Conservation (phyloP, 306 rosid genomes). For the Vigna angularis region DNA sequence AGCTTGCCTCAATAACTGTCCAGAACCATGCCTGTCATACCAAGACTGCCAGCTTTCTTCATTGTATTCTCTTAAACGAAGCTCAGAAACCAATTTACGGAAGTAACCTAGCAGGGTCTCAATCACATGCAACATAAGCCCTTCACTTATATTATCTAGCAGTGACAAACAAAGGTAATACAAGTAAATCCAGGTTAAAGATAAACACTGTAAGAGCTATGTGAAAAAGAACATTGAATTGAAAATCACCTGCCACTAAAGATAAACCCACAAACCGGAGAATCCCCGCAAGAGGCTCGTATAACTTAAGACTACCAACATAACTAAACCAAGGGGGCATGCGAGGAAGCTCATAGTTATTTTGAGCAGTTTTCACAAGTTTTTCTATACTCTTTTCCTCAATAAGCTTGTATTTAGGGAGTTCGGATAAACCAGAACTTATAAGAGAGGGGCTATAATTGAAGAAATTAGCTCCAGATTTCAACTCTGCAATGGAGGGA, state of each 20-base stretch:
- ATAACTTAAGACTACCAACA: constrained; percentile 70
- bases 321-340: constrained; percentile 95
- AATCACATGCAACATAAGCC: constrained; percentile 64
- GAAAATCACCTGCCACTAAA: constrained; percentile 71
- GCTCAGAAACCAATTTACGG: constrained; percentile 81
- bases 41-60: constrained; percentile 84
- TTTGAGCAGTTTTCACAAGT: constrained; percentile 42
- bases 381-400: constrained; percentile 56
- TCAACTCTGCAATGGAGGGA: constrained; percentile 83
- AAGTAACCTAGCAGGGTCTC: constrained; percentile 79
- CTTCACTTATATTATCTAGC: constrained; percentile 70
- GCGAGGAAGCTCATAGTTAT: constrained; percentile 71
- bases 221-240: constrained; percentile 39
- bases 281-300: constrained; percentile 83
- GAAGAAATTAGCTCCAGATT: constrained; percentile 63
- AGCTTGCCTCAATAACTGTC: constrained; percentile 87
- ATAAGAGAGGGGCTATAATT: constrained; percentile 49
- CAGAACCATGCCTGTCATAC: constrained; percentile 89
- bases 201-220: constrained; percentile 31
- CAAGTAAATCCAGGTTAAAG: constrained; percentile 32
- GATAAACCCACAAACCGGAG: constrained; percentile 88
- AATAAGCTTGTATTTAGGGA: constrained; percentile 49
- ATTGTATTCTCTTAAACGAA: constrained; percentile 73
- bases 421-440: constrained; percentile 53
- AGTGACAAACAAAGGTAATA: constrained; percentile 34